Percentiles rank a stretch among this genome's conserved stretches.
Conservation (phyloP, 169 alveolate species). For the Plasmodium inui region DNA sequence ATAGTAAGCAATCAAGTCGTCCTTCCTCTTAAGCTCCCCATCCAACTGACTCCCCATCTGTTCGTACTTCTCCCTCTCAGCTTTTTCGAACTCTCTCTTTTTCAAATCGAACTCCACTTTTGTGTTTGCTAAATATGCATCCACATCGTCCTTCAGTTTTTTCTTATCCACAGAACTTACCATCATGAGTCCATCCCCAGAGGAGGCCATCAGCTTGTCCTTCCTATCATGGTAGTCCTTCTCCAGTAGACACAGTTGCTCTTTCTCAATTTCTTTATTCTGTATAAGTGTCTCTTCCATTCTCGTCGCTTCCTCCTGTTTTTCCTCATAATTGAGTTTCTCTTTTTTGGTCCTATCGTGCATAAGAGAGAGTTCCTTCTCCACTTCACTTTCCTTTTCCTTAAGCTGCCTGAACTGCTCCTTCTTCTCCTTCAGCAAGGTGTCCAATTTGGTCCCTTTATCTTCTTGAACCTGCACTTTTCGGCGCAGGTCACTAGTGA, state of each 20-base stretch:
- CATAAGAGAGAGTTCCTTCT: background rate
- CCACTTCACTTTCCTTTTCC: background rate
- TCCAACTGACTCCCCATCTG: slow-evolving; percentile 20
- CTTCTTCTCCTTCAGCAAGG: background rate
- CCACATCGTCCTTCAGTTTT: slow-evolving; percentile 47
- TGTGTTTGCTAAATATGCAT: slow-evolving; percentile 11
- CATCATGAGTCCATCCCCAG: background rate
- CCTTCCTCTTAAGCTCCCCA: slow-evolving; percentile 37
- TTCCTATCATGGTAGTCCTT: slow-evolving; percentile 69
- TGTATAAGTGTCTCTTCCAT: background rate
- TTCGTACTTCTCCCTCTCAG: slow-evolving; percentile 14
- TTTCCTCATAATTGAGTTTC: background rate
- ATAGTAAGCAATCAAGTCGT: slow-evolving; percentile 40
- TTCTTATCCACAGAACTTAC: slow-evolving; percentile 39
- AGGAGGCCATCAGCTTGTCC: slow-evolving; percentile 1
- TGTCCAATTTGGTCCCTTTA: slow-evolving; percentile 27
- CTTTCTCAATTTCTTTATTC: background rate
- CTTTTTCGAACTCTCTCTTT: slow-evolving; percentile 30
- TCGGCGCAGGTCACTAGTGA: slow-evolving; percentile 49
- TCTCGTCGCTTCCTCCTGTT: background rate
- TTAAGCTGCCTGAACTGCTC: slow-evolving; percentile 4
- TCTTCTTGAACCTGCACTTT: slow-evolving; percentile 52
- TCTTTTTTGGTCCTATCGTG: background rate
- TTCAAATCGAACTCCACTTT: slow-evolving; percentile 44
- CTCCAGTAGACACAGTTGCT: slow-evolving; percentile 33